Evolutionary conservation across 768 basidiomycete genomes (phyloP), one percentile per base, ranked within the genome.

Genomic region (Hemileccinum impolitum): DNA sequence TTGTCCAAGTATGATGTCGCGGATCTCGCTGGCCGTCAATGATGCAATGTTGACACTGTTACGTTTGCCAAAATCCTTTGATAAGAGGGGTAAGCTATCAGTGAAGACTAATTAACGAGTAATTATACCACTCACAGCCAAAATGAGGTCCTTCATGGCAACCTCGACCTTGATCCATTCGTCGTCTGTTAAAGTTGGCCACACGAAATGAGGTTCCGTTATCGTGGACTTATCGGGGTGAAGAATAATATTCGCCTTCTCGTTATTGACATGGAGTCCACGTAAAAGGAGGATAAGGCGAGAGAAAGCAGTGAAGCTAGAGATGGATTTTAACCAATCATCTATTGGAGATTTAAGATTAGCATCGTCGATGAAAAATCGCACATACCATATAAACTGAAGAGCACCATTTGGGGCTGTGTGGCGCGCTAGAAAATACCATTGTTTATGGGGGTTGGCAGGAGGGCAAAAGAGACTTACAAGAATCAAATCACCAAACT

Each of bases 111-210:
- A 37, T n/a, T 3, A 18, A 36, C 14, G 25, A 18, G n/a, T 13
- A 9, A 34, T 12, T 4, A 10, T 6, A 14, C 13, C 23, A 69
- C 82, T 50, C 60, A 87, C 85, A 49, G 88, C 89, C 37, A 93
- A 74, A 64, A 99, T 98, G 45, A 99, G 81, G 57, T 98, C 96
- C 69, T 96, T 98, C 78, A 99, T 85, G 0, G 96, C 95, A 39
- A 99, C 90, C 73, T 99, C 96, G 40, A 97, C 95, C 69, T 95
- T 94, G 70, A 99, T 95, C 95, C 95, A 98, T 60, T 96, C 94
- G 57, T 96, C 93, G 58, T 96, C 94, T 26, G 74, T 74, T 49
- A 98, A 75, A 1, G 92, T 86, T 10, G 95, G 95, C 94, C 94
- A 97, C 30, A 98, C 92, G 67, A 95, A 97, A 70, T 98, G 94